These are phyloP conservation scores for Tricholoma sp. DNA, from an alignment of 768 basidiomycete genomes.

Conservation along the genomic window DNA sequence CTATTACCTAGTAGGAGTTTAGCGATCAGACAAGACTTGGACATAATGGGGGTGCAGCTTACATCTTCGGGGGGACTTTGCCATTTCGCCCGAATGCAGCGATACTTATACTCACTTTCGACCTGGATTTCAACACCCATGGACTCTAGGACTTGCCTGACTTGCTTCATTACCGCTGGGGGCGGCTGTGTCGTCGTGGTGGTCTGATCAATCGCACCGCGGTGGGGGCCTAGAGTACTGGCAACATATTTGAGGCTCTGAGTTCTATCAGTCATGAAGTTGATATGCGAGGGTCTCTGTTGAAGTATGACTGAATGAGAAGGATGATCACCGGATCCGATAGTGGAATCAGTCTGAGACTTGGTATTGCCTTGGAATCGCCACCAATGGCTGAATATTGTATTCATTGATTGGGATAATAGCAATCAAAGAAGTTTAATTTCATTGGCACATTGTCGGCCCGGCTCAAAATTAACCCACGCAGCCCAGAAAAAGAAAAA, in stretches of 20 bases:
- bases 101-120: slow-evolving; percentile 79
- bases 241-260: background rate
- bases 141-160: slow-evolving; percentile 59
- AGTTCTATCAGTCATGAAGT: background rate
- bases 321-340: background rate
- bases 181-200: slow-evolving; percentile 77
- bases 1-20: background rate
- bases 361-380: background rate
- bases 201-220: slow-evolving; percentile 84
- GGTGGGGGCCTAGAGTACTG: slow-evolving; percentile 42
- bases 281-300: too few species aligned
- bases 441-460: background rate
- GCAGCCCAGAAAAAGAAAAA: background rate
- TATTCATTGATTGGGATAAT: too few species aligned
- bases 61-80: background rate
- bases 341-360: background rate
- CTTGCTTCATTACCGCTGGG: slow-evolving; percentile 67
- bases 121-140: slow-evolving; percentile 81
- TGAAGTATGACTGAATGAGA: too few species aligned
- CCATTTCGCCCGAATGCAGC: slow-evolving; percentile 62
- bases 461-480: background rate
- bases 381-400: background rate
- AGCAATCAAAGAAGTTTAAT: too few species aligned
- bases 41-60: background rate
- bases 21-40: background rate